phyloP scores from a whole-genome alignment of 495 filamentous ascomycete species.

The Xylaria sp. region DNA sequence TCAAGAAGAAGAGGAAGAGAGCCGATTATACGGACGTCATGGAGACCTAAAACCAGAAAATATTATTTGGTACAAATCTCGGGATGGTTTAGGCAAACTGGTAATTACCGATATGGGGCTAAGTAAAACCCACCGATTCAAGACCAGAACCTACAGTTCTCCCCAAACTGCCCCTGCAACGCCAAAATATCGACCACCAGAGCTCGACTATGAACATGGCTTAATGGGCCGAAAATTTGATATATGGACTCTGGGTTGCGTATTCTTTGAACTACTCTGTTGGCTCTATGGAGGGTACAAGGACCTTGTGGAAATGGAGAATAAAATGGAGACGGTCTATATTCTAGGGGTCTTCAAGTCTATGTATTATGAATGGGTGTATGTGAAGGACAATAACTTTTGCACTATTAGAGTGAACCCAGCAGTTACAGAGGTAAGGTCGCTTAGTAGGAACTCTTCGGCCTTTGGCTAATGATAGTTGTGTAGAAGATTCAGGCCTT shows the following conservation, averaged over 20 bases:
- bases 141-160: neutral
- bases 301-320: neutral
- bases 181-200: neutral
- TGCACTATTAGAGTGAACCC: neutral
- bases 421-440: neutral
- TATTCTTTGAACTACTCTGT: neutral
- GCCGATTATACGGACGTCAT: slow-evolving; percentile 26
- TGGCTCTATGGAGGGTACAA: neutral
- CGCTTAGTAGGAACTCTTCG: too few species aligned
- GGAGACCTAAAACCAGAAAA: slow-evolving; percentile 42
- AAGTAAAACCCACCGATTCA: neutral
- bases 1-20: neutral
- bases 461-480: neutral
- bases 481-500: neutral
- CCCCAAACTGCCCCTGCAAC: too few species aligned
- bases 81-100: neutral
- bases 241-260: slow-evolving; percentile 9
- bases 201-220: neutral
- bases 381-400: neutral
- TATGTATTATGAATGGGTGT: neutral
- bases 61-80: slow-evolving; percentile 31
- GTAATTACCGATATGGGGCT: slow-evolving; percentile 10
- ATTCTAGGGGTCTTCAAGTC: neutral
- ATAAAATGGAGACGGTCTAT: neutral
- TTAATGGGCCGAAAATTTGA: neutral